Evolutionary conservation across 2,329 filamentous ascomycete genomes (phyloP).

Genomic region (Penicillium sp.): DNA sequence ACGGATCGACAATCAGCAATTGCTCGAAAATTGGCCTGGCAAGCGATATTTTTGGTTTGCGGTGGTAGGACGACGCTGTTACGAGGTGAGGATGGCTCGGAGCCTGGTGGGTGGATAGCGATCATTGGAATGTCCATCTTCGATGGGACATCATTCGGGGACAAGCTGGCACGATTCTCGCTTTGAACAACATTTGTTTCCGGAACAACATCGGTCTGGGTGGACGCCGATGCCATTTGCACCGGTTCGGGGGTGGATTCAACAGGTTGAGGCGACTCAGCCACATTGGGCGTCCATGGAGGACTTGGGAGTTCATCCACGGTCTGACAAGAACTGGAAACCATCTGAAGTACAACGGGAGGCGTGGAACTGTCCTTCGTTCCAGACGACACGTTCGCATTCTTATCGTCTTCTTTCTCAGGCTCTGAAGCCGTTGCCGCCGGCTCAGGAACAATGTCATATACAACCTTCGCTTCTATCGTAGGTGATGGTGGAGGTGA

Average conservation of each 20-base stretch:
- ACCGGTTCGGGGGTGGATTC: slow-evolving; percentile 11
- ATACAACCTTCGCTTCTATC: slow-evolving; percentile 20
- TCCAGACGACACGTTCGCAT: slow-evolving; percentile 4
- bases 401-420: not conserved
- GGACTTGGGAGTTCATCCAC: slow-evolving; percentile 39
- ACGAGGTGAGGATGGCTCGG: slow-evolving; percentile 75
- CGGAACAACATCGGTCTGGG: slow-evolving; percentile 37
- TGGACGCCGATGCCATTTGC: slow-evolving; percentile 31
- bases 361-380: slow-evolving; percentile 35
- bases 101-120: slow-evolving; percentile 83
- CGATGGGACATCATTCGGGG: slow-evolving; percentile 14
- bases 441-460: slow-evolving; percentile 26
- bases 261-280: slow-evolving; percentile 19
- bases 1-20: slow-evolving; percentile 52
- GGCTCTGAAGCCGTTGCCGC: slow-evolving; percentile 1
- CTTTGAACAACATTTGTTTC: slow-evolving; percentile 13
- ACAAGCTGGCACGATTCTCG: slow-evolving; percentile 13
- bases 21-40: slow-evolving; percentile 67
- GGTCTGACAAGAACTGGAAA: slow-evolving; percentile 47
- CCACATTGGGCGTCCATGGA: slow-evolving; percentile 36
- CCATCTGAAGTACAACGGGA: slow-evolving; percentile 37
- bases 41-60: slow-evolving; percentile 75
- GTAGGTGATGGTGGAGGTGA: slow-evolving; percentile 76
- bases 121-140: slow-evolving; percentile 73
- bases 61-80: slow-evolving; percentile 75